phyloP scores from a whole-genome alignment of 1,139 yeast genomes.

The Debaryomyces subglobosus region DNA sequence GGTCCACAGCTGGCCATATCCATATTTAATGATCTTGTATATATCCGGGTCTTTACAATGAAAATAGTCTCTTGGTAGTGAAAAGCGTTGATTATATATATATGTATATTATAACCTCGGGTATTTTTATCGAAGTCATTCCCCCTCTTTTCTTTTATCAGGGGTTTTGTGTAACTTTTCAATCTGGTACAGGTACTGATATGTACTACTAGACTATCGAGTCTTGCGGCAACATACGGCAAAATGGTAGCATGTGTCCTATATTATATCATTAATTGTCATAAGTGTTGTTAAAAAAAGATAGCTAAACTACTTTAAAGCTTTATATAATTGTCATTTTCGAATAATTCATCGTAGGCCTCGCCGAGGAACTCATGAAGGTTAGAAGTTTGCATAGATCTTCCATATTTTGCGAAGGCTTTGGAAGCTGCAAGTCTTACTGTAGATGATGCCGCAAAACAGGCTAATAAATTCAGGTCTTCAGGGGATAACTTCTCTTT shows the following conservation, averaged over 20 bases:
- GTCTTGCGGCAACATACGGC: not conserved
- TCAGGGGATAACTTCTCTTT: conserved; percentile 29
- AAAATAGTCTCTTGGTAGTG: not conserved
- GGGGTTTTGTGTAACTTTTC: conserved; percentile 1
- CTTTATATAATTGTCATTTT: conserved; percentile 18
- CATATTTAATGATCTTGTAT: conserved; percentile 20
- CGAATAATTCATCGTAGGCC: conserved; percentile 60
- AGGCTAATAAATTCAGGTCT: conserved; percentile 59
- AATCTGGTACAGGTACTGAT: not conserved
- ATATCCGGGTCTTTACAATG: not conserved
- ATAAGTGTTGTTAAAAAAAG: not conserved
- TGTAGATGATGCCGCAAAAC: conserved; percentile 71
- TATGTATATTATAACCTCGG: conserved; percentile 3
- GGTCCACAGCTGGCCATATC: conserved; percentile 43
- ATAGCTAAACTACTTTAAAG: not conserved
- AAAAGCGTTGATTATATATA: not conserved
- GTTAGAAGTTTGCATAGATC: conserved; percentile 87
- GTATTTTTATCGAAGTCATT: not conserved
- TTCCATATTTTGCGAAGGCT: conserved; percentile 67
- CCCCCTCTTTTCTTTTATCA: conserved; percentile 3
- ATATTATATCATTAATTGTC: not conserved
- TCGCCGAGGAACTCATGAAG: conserved; percentile 68
- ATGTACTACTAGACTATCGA: not conserved
- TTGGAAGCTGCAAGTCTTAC: conserved; percentile 66
- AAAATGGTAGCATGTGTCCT: not conserved